These are phyloP conservation scores for Aspergillus sclerotioniger DNA, from an alignment of 495 filamentous ascomycete species.

Conservation along the genomic window DNA sequence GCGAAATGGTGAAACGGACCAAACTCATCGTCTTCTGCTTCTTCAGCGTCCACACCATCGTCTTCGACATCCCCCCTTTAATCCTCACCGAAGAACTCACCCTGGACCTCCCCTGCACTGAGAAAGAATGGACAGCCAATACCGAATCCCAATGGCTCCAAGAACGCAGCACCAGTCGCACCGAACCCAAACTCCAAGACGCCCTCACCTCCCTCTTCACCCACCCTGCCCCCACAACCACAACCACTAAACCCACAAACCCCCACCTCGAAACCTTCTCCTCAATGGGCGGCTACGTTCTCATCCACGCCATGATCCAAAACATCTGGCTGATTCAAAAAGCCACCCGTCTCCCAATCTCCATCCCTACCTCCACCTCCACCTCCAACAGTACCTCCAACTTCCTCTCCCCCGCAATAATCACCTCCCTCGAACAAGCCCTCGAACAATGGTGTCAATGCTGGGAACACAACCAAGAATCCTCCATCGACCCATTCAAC, in stretches of 20 bases:
- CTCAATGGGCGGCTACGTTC: constrained; percentile 63
- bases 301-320: constrained; percentile 68
- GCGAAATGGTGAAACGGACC: constrained; percentile 45
- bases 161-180: constrained; percentile 25
- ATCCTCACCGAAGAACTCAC: constrained; percentile 63
- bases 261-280: constrained; percentile 43
- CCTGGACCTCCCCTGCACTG: constrained; percentile 56
- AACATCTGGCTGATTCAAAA: constrained; percentile 67
- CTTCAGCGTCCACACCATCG: constrained; percentile 50
- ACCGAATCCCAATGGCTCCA: constrained; percentile 28
- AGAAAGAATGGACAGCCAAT: constrained; percentile 39
- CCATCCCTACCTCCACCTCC: too few relatives aligned
- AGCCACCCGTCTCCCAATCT: constrained; percentile 45
- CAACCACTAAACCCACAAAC: too few relatives aligned
- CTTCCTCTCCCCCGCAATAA: constrained; percentile 51
- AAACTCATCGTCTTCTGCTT: constrained; percentile 49
- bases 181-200: constrained; percentile 35
- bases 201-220: constrained; percentile 32
- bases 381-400: too few relatives aligned
- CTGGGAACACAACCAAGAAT: constrained; percentile 58
- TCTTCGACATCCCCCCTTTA: constrained; percentile 49
- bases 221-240: constrained; percentile 17
- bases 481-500: constrained; percentile 48
- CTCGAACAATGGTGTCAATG: constrained; percentile 61
- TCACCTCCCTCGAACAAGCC: constrained; percentile 56